Evolutionary conservation across 2,329 filamentous ascomycete genomes (phyloP), one percentile per base, ranked within the genome.

Genomic region (Plectosphaerella cucumerina): DNA sequence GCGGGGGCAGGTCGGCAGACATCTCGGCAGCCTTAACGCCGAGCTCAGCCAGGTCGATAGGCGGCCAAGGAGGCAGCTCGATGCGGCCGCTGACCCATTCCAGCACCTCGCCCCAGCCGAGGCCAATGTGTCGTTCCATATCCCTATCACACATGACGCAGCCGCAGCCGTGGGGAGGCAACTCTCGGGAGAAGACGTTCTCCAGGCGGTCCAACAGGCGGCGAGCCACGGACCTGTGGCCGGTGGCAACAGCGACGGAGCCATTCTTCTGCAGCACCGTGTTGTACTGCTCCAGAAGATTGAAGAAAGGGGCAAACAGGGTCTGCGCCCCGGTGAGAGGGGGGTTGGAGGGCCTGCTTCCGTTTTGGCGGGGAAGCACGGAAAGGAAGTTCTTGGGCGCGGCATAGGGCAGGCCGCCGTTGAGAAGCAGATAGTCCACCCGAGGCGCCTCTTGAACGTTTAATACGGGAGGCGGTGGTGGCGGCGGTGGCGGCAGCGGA

Each of bases 91-190:
- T 94, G 12, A 96, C 91, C 64, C 92, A 85, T 68, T 99, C 94
- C 21, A 99, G 72, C 12, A 97, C 91, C 65, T 97, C 93, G 10
- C 94, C 93, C 93, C 93, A 99, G 55, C 90, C 94, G 26, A 97
- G 77, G 2, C 91, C 92, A 50, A 77, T 80, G 55, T 84, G 81
- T 15, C 86, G 80, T 35, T 85, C 78, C 35, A 81, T 72, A 4
- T 71, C 71, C 12, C 70, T 74, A 44, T 86, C 82, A 63, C 93
- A 97, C 76, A 97, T 89, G 50, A 94, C 75, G 66, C 93, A 97
- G 42, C 77, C 74, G 65, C 93, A 97, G n/a, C 86, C 84, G 61
- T 96, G 85, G 0, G 85, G 85, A 0, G 92, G 92, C 34, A 99
- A 85, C 62, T 97, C 93, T 53, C 94, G 81, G 3, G 91, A 92